Evolutionary conservation across 2,329 filamentous ascomycete species (phyloP).

Genomic region (Colletotrichum lentis): DNA sequence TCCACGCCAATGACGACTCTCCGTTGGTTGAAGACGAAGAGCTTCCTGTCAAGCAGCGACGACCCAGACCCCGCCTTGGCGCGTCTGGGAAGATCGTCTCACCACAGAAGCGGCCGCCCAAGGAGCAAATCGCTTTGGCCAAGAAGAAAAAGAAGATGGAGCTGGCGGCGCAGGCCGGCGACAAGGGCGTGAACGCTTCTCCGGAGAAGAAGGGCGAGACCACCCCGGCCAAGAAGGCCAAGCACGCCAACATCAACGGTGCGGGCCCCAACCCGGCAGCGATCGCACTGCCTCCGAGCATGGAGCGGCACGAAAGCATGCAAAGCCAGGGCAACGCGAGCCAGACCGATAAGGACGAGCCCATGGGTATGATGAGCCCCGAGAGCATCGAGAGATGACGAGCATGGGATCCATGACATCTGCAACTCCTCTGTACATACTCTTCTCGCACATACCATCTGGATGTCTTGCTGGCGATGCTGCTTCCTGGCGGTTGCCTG

Average conservation of each 20-base stretch:
- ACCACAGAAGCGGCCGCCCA: constrained; percentile 81
- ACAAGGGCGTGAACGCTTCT: constrained; percentile 52
- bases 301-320: constrained; percentile 67
- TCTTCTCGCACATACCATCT: constrained; percentile 4
- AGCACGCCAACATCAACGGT: constrained; percentile 52
- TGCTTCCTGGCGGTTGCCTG: background rate
- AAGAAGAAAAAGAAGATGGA: constrained; percentile 88
- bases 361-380: constrained; percentile 83
- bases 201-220: constrained; percentile 49
- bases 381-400: constrained; percentile 69
- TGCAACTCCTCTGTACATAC: constrained; percentile 17
- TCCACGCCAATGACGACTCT: constrained; percentile 76
- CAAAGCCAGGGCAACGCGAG: constrained; percentile 67
- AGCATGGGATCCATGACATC: background rate
- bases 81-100: constrained; percentile 86
- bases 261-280: constrained; percentile 51
- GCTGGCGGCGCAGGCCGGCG: constrained; percentile 59
- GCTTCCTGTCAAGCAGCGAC: constrained; percentile 89
- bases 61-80: constrained; percentile 69
- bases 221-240: constrained; percentile 62
- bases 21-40: constrained; percentile 94
- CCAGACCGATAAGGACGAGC: constrained; percentile 73
- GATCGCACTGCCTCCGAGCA: constrained; percentile 55
- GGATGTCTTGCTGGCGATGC: background rate
- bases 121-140: constrained; percentile 82